Base-by-base conservation (phyloP, 2,329 filamentous ascomycete genomes). In the Dryadomyces quercivorus region DNA sequence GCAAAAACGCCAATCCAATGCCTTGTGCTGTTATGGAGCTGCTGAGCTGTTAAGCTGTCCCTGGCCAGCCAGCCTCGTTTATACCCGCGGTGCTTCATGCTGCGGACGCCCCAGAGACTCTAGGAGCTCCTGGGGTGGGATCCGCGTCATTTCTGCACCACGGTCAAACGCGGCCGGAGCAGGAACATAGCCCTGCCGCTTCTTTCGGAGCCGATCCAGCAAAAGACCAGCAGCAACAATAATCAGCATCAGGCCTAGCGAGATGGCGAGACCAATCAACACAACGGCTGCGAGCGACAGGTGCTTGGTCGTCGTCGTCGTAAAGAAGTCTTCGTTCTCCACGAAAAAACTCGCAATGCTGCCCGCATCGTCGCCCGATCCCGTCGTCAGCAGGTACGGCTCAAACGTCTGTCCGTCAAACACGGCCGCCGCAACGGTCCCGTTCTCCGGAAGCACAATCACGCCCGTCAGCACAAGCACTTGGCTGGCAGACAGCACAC, bases 281-380 rank as follows among this genome's bases (percentile, higher is more conserved):
- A 94, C 85, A 54, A 94, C 77, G 59, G 88, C 86, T 49, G 86
- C 88, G 47, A 88, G 72, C 12, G 85, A 82, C 62, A 93, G 75
- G 61, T 82, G 75, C 51, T 73, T 71, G 58, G 69, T 77, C 31
- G 59, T 54, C 45, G 45, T 69, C 56, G 76, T 72, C 26, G 72
- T 76, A 70, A 95, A 93, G 65, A 88, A 87, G 64, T 86, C 82
- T 59, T 84, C 74, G 50, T 88, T 85, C 70, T 94, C 83, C 12
- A 91, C 86, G 67, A 98, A 95, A 58, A 97, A 76, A 60, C 81
- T 82, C 38, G 86, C 83, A 63, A 98, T 80, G 62, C 82, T 91
- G 50, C 91, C 89, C 12, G 80, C 73, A 13, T 75, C 74, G 56
- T 82, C 82, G 62, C 82, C 76, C 13, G 76, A 70, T 56, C 77